Evolutionary conservation across 1,139 yeast species (phyloP), one percentile per base, ranked within the genome.

Genomic region (Candida dubliniensis): DNA sequence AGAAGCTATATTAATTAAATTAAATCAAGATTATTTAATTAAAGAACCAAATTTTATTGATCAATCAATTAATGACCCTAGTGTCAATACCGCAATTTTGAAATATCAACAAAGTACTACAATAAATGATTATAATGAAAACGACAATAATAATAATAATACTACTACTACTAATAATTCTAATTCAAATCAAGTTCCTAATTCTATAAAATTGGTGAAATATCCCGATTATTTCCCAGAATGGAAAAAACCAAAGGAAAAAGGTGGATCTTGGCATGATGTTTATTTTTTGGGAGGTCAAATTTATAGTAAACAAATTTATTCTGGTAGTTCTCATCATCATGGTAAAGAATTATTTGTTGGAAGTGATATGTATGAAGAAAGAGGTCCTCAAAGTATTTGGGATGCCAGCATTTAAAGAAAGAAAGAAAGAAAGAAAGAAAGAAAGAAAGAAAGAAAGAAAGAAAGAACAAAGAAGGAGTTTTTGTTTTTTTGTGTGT

Each of bases 211-310:
- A 53, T 61, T 82, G 43, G 82, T 84, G 29, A 85, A 84, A 56
- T 77, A 81, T 60, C 95, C 97, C 0, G 98, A 91, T 42, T 91
- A 93, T 63, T 93, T 93, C 66, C 89, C 96, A 1, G 96, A 89
- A 55, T 93, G 98, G 98, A 91, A 91, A 64, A 83, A 83, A 55
- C 79, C 81, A 36, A 71, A 71, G 56, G 75, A 69, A 34, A 55
- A 48, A 39, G 89, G 88, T 2, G 85, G 86, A 8, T 69, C 76
- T 25, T 77, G 81, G 80, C 84, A 86, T 49, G 93, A 88, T 53
- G 68, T 68, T 29, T 81, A 84, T 48, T 88, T 91, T 59, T 69
- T 91, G 49, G 98, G 98, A 2, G 96, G 89, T 1, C 88, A 89
- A 63, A 86, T 91, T 43, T 86, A 89, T 38, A 82, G 96, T 18